Conservation (phyloP, 352 stramenopile species). For the Pythium sukuiense region DNA sequence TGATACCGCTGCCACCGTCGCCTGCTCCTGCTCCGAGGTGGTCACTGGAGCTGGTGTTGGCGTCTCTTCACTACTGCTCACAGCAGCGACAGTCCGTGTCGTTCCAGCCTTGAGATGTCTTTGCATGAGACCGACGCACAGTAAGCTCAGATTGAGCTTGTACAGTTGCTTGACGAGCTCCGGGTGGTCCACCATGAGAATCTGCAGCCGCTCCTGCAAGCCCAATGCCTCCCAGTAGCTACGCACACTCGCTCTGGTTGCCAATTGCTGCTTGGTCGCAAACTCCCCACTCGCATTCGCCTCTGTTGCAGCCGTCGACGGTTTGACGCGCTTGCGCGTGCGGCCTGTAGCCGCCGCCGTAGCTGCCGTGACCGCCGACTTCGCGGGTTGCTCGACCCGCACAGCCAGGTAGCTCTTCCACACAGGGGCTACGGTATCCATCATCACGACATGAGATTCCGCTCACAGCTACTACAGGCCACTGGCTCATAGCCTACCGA, state of each 20-base stretch:
- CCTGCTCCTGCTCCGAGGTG: not conserved
- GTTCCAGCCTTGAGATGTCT: conserved; percentile 66
- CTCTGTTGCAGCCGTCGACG: conserved; percentile 5
- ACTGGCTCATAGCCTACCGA: conserved; percentile 15
- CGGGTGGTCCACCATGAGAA: conserved; percentile 77
- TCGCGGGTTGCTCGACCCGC: conserved; percentile 26
- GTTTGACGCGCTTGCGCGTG: conserved; percentile 48
- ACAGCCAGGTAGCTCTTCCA: conserved; percentile 68
- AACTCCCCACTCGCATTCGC: not conserved
- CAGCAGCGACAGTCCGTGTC: not conserved
- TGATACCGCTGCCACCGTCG: not conserved
- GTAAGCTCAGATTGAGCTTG: conserved; percentile 83
- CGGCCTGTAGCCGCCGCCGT: conserved; percentile 5
- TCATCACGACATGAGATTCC: not conserved
- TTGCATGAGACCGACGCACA: conserved; percentile 85
- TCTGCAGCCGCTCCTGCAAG: conserved; percentile 62
- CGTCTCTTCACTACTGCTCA: not conserved
- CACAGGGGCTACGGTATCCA: conserved; percentile 41
- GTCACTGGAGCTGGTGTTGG: not conserved
- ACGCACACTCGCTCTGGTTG: conserved; percentile 35
- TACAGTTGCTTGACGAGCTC: conserved; percentile 87
- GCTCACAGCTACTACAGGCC: not conserved
- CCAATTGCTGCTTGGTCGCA: conserved; percentile 11
- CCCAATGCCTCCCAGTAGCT: conserved; percentile 71
- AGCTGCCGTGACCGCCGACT: not conserved